These are phyloP conservation scores for Litsea cubeba DNA, from an alignment of 164 flowering plant species.

Conservation along the genomic window DNA sequence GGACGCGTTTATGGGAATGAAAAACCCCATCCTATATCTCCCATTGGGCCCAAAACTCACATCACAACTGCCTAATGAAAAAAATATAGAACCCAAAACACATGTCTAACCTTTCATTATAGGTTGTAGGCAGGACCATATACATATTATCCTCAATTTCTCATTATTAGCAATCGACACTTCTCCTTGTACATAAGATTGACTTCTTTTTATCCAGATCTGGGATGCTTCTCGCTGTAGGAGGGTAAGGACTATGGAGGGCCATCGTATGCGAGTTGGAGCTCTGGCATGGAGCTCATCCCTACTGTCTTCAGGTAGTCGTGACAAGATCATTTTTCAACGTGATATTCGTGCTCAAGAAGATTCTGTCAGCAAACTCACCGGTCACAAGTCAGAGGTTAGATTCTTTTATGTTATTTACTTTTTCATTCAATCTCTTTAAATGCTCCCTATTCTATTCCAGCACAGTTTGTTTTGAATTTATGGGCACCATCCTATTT, in stretches of 20 bases:
- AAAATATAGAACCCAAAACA: too few species aligned
- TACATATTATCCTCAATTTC: too few species aligned
- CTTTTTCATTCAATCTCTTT: not conserved
- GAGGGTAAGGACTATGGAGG: slow-evolving; percentile 88
- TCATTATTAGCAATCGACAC: too few species aligned
- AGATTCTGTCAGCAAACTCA: slow-evolving; percentile 75
- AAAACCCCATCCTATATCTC: too few species aligned
- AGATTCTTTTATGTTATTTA: slow-evolving; percentile 10
- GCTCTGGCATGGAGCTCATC: slow-evolving; percentile 96
- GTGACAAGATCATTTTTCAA: slow-evolving; percentile 87
- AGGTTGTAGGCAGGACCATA: too few species aligned
- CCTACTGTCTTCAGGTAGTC: slow-evolving; percentile 80
- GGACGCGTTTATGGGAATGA: too few species aligned
- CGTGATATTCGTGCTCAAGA: slow-evolving; percentile 86
- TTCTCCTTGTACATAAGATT: too few species aligned
- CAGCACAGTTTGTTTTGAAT: not conserved
- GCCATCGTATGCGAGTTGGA: slow-evolving; percentile 88
- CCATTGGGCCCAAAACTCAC: too few species aligned
- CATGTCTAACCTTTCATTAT: too few species aligned
- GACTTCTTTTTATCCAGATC: slow-evolving; percentile 40
- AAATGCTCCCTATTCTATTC: not conserved
- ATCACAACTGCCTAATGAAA: too few species aligned
- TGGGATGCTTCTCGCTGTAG: slow-evolving; percentile 96
- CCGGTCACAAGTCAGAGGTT: slow-evolving; percentile 97
- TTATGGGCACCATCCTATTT: too few species aligned